Conservation (phyloP, 2,329 filamentous ascomycete species). For the Diaporthe citriasiana region DNA sequence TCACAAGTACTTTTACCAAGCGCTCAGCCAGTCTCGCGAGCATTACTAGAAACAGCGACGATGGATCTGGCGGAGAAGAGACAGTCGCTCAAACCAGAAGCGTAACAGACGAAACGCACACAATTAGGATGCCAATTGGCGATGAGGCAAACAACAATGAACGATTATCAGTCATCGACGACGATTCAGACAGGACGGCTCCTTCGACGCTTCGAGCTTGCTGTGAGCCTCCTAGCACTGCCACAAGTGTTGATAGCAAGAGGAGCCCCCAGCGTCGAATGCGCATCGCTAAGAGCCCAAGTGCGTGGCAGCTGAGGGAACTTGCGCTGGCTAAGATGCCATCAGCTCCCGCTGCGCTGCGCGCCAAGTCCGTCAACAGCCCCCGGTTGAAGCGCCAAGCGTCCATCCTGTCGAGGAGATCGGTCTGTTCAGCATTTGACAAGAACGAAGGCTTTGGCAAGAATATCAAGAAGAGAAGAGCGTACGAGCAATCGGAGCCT, state of each 20-base stretch:
- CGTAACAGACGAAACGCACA: not conserved
- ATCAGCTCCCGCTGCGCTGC: conserved; percentile 39
- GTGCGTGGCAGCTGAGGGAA: conserved; percentile 38
- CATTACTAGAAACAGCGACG: conserved; percentile 50
- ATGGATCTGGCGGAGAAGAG: conserved; percentile 46
- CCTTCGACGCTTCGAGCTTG: conserved; percentile 23
- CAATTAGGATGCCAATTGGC: not conserved
- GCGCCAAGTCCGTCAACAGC: conserved; percentile 46
- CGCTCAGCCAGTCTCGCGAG: conserved; percentile 72
- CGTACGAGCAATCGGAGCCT: conserved; percentile 1
- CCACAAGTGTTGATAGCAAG: not conserved
- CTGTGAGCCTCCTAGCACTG: not conserved
- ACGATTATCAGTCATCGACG: conserved; percentile 35
- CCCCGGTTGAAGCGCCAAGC: conserved; percentile 44
- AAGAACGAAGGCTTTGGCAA: conserved; percentile 1
- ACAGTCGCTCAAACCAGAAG: not conserved
- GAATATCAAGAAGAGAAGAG: conserved; percentile 21
- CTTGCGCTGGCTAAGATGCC: conserved; percentile 12
- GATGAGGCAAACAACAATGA: not conserved
- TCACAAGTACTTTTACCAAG: conserved; percentile 81
- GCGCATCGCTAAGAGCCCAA: conserved; percentile 41
- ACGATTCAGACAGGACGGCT: conserved; percentile 36
- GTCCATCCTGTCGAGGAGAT: conserved; percentile 42
- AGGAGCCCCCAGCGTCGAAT: conserved; percentile 25
- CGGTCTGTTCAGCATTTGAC: conserved; percentile 37